These are phyloP conservation scores for Leccinellum albellum DNA, from an alignment of 768 basidiomycete genomes.

Conservation along the genomic window DNA sequence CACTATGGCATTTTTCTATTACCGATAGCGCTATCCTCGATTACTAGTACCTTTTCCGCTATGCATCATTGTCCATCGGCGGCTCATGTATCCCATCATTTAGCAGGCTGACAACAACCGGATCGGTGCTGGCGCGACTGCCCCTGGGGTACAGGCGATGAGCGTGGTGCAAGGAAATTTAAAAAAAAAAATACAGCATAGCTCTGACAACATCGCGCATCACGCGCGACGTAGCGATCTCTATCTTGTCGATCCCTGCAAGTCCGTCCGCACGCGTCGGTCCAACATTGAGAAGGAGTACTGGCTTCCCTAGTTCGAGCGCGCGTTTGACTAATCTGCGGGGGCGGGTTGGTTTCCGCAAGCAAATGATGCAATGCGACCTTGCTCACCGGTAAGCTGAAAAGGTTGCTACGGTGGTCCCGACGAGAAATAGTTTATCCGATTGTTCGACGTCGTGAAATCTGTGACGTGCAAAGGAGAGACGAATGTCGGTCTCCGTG, in stretches of 20 bases:
- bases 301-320: slow-evolving; percentile 66
- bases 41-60: slow-evolving; percentile 9
- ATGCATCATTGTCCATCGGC: slow-evolving; percentile 34
- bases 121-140: slow-evolving; percentile 38
- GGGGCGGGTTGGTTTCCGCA: neutral
- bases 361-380: neutral
- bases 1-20: slow-evolving; percentile 23
- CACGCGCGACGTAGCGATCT: slow-evolving; percentile 69
- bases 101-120: slow-evolving; percentile 48
- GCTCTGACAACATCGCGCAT: slow-evolving; percentile 60
- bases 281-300: slow-evolving; percentile 82
- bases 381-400: slow-evolving; percentile 72
- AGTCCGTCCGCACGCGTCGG: slow-evolving; percentile 81
- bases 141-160: slow-evolving; percentile 38
- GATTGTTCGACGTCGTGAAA: slow-evolving; percentile 53
- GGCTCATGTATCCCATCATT: slow-evolving; percentile 56
- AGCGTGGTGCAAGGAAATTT: neutral
- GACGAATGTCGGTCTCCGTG: neutral
- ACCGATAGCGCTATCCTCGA: slow-evolving; percentile 8
- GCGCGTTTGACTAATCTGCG: slow-evolving; percentile 77
- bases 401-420: slow-evolving; percentile 91
- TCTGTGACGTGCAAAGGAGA: slow-evolving; percentile 31
- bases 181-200: slow-evolving; percentile 46
- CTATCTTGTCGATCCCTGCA: slow-evolving; percentile 71
- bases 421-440: slow-evolving; percentile 74